Conservation (phyloP, 352 stramenopile species). For the Phytophthora sp. region DNA sequence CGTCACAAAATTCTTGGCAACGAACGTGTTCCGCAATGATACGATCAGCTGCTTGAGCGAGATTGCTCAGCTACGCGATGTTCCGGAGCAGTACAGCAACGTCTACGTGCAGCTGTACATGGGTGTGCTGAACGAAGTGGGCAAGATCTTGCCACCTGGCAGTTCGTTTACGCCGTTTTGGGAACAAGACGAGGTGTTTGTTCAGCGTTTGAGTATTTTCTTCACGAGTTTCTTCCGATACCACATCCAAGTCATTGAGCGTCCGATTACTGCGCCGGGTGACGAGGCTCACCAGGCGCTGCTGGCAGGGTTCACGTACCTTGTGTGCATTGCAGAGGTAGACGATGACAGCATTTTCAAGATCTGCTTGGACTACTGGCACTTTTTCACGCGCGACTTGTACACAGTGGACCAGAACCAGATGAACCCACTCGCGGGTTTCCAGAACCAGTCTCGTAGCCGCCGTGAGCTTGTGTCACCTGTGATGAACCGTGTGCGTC, state of each 20-base stretch:
- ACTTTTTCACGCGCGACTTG: conserved; percentile 96
- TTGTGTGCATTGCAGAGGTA: conserved; percentile 92
- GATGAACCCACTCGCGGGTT: conserved; percentile 60
- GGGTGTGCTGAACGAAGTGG: conserved; percentile 93
- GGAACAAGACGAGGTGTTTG: conserved; percentile 97
- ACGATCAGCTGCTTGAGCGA: conserved; percentile 98
- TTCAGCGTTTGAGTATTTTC: conserved; percentile 97
- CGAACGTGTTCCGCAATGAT: conserved; percentile 95
- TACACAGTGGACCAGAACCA: conserved; percentile 93
- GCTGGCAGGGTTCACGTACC: conserved; percentile 93
- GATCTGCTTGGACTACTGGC: conserved; percentile 99
- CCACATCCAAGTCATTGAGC: conserved; percentile 96
- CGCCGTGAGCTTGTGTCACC: conserved; percentile 74
- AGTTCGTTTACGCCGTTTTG: conserved; percentile 92
- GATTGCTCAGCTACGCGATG: conserved; percentile 95
- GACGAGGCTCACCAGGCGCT: conserved; percentile 93
- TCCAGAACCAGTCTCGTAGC: conserved; percentile 57
- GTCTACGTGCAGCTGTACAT: conserved; percentile 96
- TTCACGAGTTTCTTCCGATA: conserved; percentile 95
- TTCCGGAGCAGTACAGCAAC: conserved; percentile 92
- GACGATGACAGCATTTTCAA: conserved; percentile 98
- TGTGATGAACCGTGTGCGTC: conserved; percentile 95
- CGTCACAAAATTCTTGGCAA: conserved; percentile 96
- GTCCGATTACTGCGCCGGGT: conserved; percentile 63
- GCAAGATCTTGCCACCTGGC: conserved; percentile 90